These are phyloP conservation scores for Mycena kentingensis DNA, from an alignment of 768 basidiomycete genomes.

Conservation along the genomic window DNA sequence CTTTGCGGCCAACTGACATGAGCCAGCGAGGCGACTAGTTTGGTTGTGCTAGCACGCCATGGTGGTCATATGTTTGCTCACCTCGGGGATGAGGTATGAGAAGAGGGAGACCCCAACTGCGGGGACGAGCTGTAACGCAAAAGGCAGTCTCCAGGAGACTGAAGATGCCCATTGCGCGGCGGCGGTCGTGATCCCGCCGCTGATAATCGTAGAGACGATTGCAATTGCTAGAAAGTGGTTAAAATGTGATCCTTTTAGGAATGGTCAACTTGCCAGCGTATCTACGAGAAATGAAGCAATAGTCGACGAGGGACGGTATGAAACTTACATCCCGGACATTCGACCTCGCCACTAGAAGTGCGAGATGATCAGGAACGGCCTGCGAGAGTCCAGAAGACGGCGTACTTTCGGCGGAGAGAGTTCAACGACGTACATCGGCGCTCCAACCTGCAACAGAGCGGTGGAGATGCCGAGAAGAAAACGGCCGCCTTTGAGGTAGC, in stretches of 20 bases:
- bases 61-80: slow-evolving; percentile 11
- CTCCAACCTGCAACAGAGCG: slow-evolving; percentile 45
- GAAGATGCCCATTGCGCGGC: slow-evolving; percentile 8
- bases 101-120: slow-evolving; percentile 24
- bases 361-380: not conserved
- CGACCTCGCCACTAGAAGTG: slow-evolving; percentile 48
- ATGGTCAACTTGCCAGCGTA: slow-evolving; percentile 35
- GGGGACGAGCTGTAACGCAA: slow-evolving; percentile 17
- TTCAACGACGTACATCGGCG: slow-evolving; percentile 55
- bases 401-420: slow-evolving; percentile 57
- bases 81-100: slow-evolving; percentile 41
- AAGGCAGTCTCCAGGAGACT: slow-evolving; percentile 16
- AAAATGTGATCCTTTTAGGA: slow-evolving; percentile 14
- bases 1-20: slow-evolving; percentile 48
- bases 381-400: not conserved
- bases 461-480: slow-evolving; percentile 59
- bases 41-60: not conserved
- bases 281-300: slow-evolving; percentile 19
- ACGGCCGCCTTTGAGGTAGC: slow-evolving; percentile 54
- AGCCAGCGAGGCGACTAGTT: slow-evolving; percentile 59
- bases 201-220: slow-evolving; percentile 5
- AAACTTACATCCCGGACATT: slow-evolving; percentile 51
- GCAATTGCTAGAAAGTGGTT: slow-evolving; percentile 6
- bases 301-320: too few relatives aligned
- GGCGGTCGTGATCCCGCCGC: slow-evolving; percentile 9